Percentiles rank a stretch among this genome's conserved stretches.
These are phyloP conservation scores for Elongisporangium senticosum DNA, from an alignment of 352 stramenopile species.

Conservation along the genomic window DNA sequence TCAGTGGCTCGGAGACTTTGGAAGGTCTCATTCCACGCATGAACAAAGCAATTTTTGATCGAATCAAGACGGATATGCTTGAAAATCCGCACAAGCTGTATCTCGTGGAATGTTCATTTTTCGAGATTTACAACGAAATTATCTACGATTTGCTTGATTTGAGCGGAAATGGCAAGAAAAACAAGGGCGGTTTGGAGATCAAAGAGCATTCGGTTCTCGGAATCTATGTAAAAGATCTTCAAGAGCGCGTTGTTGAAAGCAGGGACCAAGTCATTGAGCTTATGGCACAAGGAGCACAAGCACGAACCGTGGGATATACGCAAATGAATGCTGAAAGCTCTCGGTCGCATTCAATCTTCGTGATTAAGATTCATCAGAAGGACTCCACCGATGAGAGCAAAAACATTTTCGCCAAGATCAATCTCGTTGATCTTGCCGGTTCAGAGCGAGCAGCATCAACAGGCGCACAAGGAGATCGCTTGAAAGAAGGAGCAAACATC, in stretches of 20 bases:
- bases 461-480: slow-evolving; percentile 79
- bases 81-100: slow-evolving; percentile 78
- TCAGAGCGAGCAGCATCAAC: slow-evolving; percentile 90
- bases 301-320: slow-evolving; percentile 77
- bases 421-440: slow-evolving; percentile 92
- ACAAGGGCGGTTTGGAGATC: slow-evolving; percentile 87
- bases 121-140: slow-evolving; percentile 97
- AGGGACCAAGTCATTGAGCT: slow-evolving; percentile 82
- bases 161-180: slow-evolving; percentile 82
- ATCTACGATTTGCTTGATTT: slow-evolving; percentile 93
- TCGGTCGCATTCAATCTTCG: slow-evolving; percentile 94
- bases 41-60: slow-evolving; percentile 88
- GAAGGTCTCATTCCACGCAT: slow-evolving; percentile 90
- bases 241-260: slow-evolving; percentile 84
- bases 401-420: slow-evolving; percentile 91
- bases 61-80: slow-evolving; percentile 55
- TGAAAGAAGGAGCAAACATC: slow-evolving; percentile 94
- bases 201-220: slow-evolving; percentile 92
- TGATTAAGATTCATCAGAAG: slow-evolving; percentile 94
- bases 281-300: slow-evolving; percentile 62
- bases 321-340: slow-evolving; percentile 93
- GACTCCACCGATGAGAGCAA: slow-evolving; percentile 78
- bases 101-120: slow-evolving; percentile 90
- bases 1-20: slow-evolving; percentile 45
- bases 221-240: slow-evolving; percentile 92